Base-by-base conservation (phyloP, 768 basidiomycete species). In the Hypholoma fasciculare region DNA sequence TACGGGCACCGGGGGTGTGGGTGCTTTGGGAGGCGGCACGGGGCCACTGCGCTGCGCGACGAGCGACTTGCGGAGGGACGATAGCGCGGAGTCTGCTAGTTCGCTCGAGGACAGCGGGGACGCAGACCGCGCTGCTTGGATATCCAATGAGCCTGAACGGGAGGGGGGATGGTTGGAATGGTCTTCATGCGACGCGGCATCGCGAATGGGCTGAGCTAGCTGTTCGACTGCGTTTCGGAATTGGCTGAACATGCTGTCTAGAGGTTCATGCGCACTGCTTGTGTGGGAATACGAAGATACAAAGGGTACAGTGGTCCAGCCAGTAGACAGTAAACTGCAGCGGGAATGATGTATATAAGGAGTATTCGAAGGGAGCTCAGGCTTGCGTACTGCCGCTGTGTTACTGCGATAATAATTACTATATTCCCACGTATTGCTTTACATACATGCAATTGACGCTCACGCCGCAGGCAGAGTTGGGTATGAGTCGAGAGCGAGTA, bases 141-240 rank as follows among this genome's bases (percentile, higher is more conserved):
- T 59, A 54, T 71, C 69, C 42, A 67, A 47, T 7, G 83, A 78
- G 59, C 69, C 71, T 38, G 80, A 72, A 26, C 75, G 74, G 54
- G 72, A 63, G 56, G 52, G 30, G 34, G 62, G 54, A 3, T 34
- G 30, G 46, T 52, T 57, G 36, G 53, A 43, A 36, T 62, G 62
- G 48, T 61, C 49, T 54, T 65, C 65, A 27, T 61, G 27, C 37
- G 61, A 56, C 42, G 65, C 63, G 56, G 52, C 76, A 69, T 62
- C 62, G 34, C 72, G 74, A 38, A 77, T 75, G 53, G 78, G 75
- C 50, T 83, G 81, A 17, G 86, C 84, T 37, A 91, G 72, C 51
- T 76, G 83, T 69, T 92, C 91, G 16, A 93, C 87, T 59, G 86
- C 88, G 57, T 87, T 85, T 39, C 82, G 81, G 68, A 90, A 83